Conservation (phyloP, 495 filamentous ascomycete species). For the Entonaema liquescens region DNA sequence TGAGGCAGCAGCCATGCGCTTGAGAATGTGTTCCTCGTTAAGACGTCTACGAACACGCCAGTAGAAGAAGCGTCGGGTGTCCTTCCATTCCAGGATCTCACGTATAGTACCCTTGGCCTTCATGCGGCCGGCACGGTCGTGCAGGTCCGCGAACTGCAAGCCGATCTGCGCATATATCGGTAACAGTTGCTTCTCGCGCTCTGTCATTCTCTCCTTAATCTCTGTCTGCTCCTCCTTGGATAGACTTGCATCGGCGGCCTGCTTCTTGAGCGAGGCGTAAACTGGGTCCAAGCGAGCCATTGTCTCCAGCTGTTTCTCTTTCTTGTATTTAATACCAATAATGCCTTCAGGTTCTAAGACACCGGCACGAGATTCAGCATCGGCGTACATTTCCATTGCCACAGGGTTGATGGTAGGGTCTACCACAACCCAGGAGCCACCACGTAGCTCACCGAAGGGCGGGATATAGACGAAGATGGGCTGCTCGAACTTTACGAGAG, state of each 20-base stretch:
- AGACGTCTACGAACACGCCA: constrained; percentile 97
- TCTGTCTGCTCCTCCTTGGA: constrained; percentile 74
- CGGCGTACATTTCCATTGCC: constrained; percentile 99
- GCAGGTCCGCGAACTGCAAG: constrained; percentile 94
- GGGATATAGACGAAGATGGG: constrained; percentile 99
- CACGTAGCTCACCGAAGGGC: constrained; percentile 94
- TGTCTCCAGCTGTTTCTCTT: constrained; percentile 96
- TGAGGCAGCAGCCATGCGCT: constrained; percentile 74
- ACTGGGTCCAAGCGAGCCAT: constrained; percentile 92
- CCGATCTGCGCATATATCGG: constrained; percentile 94
- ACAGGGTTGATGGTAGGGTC: constrained; percentile 97
- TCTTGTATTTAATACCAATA: constrained; percentile 96
- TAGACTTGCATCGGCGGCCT: constrained; percentile 71
- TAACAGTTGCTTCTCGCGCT: constrained; percentile 86
- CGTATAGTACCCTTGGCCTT: constrained; percentile 95
- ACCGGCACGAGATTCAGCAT: constrained; percentile 94
- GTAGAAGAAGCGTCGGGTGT: constrained; percentile 98
- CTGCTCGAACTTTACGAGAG: constrained; percentile 97
- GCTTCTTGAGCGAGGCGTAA: constrained; percentile 83
- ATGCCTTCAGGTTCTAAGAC: constrained; percentile 98
- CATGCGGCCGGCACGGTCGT: constrained; percentile 98
- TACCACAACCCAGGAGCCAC: constrained; percentile 98
- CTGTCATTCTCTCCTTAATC: constrained; percentile 86
- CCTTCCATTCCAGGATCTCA: constrained; percentile 80
- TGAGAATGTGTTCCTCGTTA: constrained; percentile 95